phyloP scores from a whole-genome alignment of 1,284 basidiomycete genomes.

The Omphalotus olearius region DNA sequence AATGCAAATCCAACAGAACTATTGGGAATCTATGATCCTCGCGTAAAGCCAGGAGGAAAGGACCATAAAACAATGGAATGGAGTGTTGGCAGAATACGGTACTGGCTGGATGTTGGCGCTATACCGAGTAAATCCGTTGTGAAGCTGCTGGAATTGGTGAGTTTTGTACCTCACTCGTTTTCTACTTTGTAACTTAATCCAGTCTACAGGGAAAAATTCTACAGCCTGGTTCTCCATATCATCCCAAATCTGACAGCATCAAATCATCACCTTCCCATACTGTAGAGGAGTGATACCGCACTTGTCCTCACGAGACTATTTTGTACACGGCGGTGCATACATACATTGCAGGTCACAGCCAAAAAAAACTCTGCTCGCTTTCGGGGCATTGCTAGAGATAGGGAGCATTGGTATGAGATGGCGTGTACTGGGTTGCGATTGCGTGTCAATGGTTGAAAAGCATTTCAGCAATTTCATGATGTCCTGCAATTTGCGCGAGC shows the following conservation, averaged over 20 bases:
- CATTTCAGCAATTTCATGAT: slow-evolving; percentile 52
- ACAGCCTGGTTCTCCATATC: slow-evolving; percentile 50
- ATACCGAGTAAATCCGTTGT: slow-evolving; percentile 78
- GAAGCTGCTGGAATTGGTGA: slow-evolving; percentile 75
- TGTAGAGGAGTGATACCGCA: neutral
- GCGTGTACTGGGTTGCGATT: neutral
- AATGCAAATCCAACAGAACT: slow-evolving; percentile 91
- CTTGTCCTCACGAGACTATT: slow-evolving; percentile 9
- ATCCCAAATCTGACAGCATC: slow-evolving; percentile 27
- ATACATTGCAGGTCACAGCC: no score
- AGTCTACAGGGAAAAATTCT: slow-evolving; percentile 34
- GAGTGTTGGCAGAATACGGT: slow-evolving; percentile 86
- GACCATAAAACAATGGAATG: slow-evolving; percentile 79
- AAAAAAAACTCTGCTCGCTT: neutral
- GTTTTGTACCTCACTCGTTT: neutral
- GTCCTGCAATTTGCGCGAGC: slow-evolving; percentile 64
- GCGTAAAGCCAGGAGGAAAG: slow-evolving; percentile 37
- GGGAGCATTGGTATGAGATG: no score
- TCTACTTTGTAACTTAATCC: slow-evolving; percentile 3
- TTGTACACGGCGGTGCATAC: no score
- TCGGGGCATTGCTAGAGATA: neutral
- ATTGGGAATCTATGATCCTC: slow-evolving; percentile 85
- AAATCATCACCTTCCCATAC: slow-evolving; percentile 14
- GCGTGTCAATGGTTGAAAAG: slow-evolving; percentile 26
- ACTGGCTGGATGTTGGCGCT: slow-evolving; percentile 88